Evolutionary conservation across 1,284 basidiomycete genomes (phyloP).

Genomic region (Tausonia pullulans): DNA sequence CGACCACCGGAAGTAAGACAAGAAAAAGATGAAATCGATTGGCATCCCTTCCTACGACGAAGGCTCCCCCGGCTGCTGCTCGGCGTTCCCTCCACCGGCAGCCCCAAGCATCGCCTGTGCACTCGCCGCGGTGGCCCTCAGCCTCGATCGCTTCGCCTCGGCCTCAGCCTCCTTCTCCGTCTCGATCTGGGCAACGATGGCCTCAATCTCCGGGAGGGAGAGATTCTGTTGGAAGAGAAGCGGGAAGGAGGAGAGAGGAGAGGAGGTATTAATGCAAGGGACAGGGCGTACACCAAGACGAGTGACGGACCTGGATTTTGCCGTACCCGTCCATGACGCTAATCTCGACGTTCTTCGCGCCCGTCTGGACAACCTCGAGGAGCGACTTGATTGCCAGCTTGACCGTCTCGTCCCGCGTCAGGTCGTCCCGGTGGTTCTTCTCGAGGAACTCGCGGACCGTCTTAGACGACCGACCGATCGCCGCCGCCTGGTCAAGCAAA

Average conservation of each 20-base stretch:
- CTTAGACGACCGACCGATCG: constrained; percentile 94
- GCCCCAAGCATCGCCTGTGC: constrained; percentile 62
- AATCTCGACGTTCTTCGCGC: constrained; percentile 98
- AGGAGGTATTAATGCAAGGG: neutral
- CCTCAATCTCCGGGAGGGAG: constrained; percentile 74
- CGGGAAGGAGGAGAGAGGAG: neutral
- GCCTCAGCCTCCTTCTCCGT: constrained; percentile 94
- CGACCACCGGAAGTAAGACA: too few species aligned
- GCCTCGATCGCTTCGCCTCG: constrained; percentile 64
- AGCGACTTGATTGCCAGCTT: constrained; percentile 93
- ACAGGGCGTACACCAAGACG: neutral
- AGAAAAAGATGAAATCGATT: too few species aligned
- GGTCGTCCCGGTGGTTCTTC: constrained; percentile 92
- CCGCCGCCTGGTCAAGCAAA: constrained; percentile 61
- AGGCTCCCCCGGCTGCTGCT: too few species aligned
- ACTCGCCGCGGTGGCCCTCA: constrained; percentile 68
- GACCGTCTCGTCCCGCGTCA: constrained; percentile 78
- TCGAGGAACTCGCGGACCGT: constrained; percentile 98
- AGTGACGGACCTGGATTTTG: constrained; percentile 62
- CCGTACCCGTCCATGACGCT: constrained; percentile 91
- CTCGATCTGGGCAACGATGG: constrained; percentile 81
- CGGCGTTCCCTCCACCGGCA: constrained; percentile 35
- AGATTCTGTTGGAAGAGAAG: constrained; percentile 49
- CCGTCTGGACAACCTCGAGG: constrained; percentile 96
- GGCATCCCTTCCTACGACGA: too few species aligned